phyloP scores from a whole-genome alignment of 2,329 filamentous ascomycete genomes.

The Keithomyces neogunnii region DNA sequence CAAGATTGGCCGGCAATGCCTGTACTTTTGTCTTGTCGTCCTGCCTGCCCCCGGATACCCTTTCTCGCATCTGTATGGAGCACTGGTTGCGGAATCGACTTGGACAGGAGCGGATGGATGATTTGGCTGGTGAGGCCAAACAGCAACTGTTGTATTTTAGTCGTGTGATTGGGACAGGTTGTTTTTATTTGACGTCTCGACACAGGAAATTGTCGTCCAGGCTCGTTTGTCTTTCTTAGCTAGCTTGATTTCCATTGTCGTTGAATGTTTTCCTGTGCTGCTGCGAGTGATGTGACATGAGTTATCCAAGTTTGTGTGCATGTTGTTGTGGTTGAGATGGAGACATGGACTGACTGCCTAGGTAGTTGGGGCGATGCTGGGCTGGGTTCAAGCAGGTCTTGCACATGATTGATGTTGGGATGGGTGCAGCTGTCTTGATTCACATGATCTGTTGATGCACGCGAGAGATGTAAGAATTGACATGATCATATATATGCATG shows the following conservation, averaged over 20 bases:
- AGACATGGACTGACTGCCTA: too few species aligned
- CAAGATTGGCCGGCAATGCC: constrained; percentile 10
- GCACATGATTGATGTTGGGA: too few species aligned
- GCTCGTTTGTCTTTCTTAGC: constrained; percentile 28
- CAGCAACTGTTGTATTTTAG: constrained; percentile 32
- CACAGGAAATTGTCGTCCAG: constrained; percentile 19
- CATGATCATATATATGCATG: background rate
- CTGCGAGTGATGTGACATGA: background rate
- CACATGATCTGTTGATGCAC: too few species aligned
- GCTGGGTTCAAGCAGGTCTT: too few species aligned
- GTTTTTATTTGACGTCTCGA: constrained; percentile 22
- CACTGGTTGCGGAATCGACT: constrained; percentile 21
- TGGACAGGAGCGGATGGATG: constrained; percentile 25
- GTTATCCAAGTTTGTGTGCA: background rate
- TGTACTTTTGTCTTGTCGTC: constrained; percentile 13
- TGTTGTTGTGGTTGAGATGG: too few species aligned
- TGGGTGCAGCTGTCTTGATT: too few species aligned
- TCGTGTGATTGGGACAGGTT: constrained; percentile 23
- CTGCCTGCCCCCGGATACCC: constrained; percentile 19
- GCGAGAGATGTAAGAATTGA: background rate
- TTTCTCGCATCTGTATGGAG: constrained; percentile 21
- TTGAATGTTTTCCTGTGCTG: constrained; percentile 7
- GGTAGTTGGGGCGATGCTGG: background rate
- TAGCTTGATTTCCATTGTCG: constrained; percentile 27
- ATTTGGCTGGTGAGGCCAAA: constrained; percentile 18